Percentiles rank a stretch among this genome's conserved stretches.
Conservation (phyloP, 257 asterid species). For the Coffea eugenioides region DNA sequence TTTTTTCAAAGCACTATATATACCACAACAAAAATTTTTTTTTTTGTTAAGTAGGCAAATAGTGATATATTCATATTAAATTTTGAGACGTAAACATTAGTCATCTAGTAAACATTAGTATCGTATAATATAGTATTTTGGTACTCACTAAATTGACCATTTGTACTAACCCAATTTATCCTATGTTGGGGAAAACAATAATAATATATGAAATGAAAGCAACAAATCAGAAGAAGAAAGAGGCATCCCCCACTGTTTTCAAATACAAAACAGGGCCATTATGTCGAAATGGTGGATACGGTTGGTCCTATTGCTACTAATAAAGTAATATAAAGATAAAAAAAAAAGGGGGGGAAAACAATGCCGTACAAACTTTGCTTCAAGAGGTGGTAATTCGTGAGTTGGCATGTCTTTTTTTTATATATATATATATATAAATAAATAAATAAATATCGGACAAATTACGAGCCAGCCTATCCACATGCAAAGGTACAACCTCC, state of each 20-base stretch:
- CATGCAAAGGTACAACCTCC: constrained; percentile 44
- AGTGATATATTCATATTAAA: too few species aligned
- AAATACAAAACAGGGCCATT: background rate
- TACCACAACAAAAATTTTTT: too few species aligned
- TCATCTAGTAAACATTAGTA: too few species aligned
- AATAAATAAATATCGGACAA: constrained; percentile 17
- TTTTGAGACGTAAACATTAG: too few species aligned
- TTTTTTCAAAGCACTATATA: too few species aligned
- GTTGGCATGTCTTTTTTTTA: constrained; percentile 38
- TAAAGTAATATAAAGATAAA: too few species aligned
- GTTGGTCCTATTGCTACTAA: background rate
- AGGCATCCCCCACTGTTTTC: background rate
- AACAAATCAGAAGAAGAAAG: background rate
- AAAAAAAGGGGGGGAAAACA: background rate
- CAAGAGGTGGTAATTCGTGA: constrained; percentile 42
- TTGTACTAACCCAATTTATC: too few species aligned
- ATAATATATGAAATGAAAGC: background rate
- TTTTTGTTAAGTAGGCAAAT: too few species aligned
- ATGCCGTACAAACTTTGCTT: constrained; percentile 44
- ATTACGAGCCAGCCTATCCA: constrained; percentile 62
- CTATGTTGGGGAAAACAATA: background rate
- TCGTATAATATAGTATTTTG: too few species aligned
- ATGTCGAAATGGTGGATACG: background rate
- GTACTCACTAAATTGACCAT: too few species aligned
- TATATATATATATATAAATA: too few species aligned